These are phyloP conservation scores for Immersiella caudata DNA, from an alignment of 495 filamentous ascomycete species.

Conservation along the genomic window DNA sequence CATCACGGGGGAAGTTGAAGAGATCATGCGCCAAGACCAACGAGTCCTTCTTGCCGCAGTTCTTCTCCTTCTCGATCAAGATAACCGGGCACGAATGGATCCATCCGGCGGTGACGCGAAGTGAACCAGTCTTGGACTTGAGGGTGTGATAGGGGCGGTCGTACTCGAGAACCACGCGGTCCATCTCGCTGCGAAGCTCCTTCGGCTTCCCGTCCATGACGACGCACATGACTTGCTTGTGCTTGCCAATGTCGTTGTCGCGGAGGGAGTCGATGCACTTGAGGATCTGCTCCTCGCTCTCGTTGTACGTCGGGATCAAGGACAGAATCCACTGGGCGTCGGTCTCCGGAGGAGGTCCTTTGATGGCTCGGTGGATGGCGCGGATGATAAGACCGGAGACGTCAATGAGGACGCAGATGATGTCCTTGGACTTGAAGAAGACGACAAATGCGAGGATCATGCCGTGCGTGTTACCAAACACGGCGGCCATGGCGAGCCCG, in stretches of 20 bases:
- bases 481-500: slow-evolving; percentile 7
- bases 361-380: background rate
- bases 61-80: slow-evolving; percentile 15
- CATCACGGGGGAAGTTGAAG: slow-evolving; percentile 12
- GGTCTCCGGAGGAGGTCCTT: background rate
- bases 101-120: slow-evolving; percentile 7
- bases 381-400: slow-evolving; percentile 6
- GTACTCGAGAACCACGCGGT: slow-evolving; percentile 1
- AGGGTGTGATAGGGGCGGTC: slow-evolving; percentile 12
- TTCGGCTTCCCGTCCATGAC: slow-evolving; percentile 12
- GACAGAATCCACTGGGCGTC: slow-evolving; percentile 6
- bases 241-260: slow-evolving; percentile 8
- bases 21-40: slow-evolving; percentile 8
- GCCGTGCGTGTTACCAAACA: background rate
- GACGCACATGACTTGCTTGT: slow-evolving; percentile 14
- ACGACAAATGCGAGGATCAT: slow-evolving; percentile 10
- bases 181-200: slow-evolving; percentile 11
- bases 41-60: slow-evolving; percentile 16
- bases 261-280: slow-evolving; percentile 8
- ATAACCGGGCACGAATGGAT: slow-evolving; percentile 1
- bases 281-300: slow-evolving; percentile 17
- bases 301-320: slow-evolving; percentile 12
- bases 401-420: slow-evolving; percentile 4
- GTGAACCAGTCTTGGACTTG: slow-evolving; percentile 3
- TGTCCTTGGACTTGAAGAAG: slow-evolving; percentile 17